phyloP scores from a whole-genome alignment of 2,329 filamentous ascomycete genomes.

The Xylariaceae sp. region DNA sequence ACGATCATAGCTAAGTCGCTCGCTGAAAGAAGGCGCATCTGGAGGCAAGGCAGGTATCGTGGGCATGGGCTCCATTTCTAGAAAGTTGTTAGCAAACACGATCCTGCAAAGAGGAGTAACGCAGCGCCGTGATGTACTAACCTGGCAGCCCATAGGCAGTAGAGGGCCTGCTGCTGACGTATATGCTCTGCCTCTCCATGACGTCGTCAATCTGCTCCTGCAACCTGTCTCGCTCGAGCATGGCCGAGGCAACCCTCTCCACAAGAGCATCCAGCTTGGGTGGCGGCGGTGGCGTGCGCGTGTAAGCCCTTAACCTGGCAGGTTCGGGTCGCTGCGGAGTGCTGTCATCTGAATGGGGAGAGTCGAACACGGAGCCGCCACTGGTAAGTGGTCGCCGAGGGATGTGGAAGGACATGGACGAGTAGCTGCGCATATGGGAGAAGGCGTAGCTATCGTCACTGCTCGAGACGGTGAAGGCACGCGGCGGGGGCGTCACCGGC shows the following conservation, averaged over 20 bases:
- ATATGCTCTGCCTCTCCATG: constrained; percentile 54
- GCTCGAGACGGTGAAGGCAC: constrained; percentile 26
- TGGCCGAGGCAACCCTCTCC: constrained; percentile 47
- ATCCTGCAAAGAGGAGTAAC: constrained; percentile 1
- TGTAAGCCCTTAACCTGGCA: constrained; percentile 36
- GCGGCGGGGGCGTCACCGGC: constrained; percentile 32
- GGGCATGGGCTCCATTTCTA: constrained; percentile 45
- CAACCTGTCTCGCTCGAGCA: constrained; percentile 51
- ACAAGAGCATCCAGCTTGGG: constrained; percentile 43
- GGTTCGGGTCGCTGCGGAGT: constrained; percentile 37
- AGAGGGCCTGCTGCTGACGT: constrained; percentile 44
- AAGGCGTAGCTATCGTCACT: constrained; percentile 29
- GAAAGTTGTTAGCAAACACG: constrained; percentile 4
- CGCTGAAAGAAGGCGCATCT: constrained; percentile 49
- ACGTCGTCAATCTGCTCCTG: constrained; percentile 53
- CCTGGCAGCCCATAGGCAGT: constrained; percentile 37
- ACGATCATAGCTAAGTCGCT: constrained; percentile 42
- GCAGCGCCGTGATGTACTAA: no score
- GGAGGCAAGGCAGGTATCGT: constrained; percentile 50
- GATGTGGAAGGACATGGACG: constrained; percentile 49
- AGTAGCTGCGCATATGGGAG: constrained; percentile 37
- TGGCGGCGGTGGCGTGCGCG: constrained; percentile 24
- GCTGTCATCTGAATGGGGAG: constrained; percentile 24
- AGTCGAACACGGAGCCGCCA: constrained; percentile 25
- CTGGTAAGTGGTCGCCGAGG: constrained; percentile 37